Evolutionary conservation across 371 early-diverging fungal species (phyloP), one percentile per base, ranked within the genome.

Genomic region (Mortierella sp.): DNA sequence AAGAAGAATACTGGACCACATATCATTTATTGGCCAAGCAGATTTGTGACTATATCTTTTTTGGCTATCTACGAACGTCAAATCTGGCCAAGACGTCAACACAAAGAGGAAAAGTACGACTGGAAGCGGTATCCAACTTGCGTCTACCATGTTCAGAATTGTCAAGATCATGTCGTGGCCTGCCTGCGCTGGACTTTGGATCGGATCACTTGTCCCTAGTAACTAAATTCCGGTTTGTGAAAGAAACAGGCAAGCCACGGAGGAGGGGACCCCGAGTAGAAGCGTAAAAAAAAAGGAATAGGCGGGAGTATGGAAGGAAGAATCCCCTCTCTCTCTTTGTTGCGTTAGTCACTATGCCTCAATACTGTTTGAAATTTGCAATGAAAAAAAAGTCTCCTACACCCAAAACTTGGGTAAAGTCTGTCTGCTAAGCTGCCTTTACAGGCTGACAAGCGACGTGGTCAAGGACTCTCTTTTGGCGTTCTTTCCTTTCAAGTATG

Each of bases 191-290:
- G 1, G 28, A 62, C 15, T 63, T 69, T 63, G 79, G 79, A n/a
- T 77, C 79, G 11, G 79, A 77, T 46, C 79, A 77, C 43, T 59
- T 77, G 14, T 72, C 79, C 1, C 26, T 77, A 23, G 79, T 62
- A 3, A 62, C 67, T 12, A 62, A 59, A 64, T 77, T 77, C 50
- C 53, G 43, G n/a, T 71, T 72, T 37, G 60, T 23, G 53, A 26
- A 53, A 9, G 53, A 53, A 23, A 9, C 37, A 37, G 37, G 5
- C 37, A 37, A 37, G 37, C 37, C 3, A 9, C 37, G 37, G 37
- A 37, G 9, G 37, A 37, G 9, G 37, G 37, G 5, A 37, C 5
- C 37, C 37, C 37, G 37, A 9, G 9, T 9, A 9, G 9, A 5
- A 37, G 37, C 3, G 37, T 37, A 9, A 37, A 37, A 37, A n/a